These are phyloP conservation scores for Termitomyces sp. DNA, from an alignment of 768 basidiomycete species.

Conservation along the genomic window DNA sequence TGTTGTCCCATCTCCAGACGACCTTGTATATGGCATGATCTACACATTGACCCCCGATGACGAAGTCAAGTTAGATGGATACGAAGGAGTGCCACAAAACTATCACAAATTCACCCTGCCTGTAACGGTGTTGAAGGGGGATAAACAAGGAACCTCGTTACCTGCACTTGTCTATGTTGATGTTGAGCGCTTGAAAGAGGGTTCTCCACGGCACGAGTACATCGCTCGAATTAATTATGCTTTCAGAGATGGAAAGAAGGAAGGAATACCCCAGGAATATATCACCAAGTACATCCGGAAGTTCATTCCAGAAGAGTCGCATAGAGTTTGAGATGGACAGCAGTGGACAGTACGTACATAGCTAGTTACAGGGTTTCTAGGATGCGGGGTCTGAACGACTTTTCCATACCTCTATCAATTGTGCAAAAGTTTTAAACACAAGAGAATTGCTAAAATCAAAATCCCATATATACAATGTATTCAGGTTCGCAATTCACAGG, in stretches of 20 bases:
- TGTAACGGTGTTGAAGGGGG: conserved; percentile 18
- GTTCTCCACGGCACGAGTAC: conserved; percentile 34
- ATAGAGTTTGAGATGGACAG: neutral
- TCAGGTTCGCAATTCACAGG: neutral
- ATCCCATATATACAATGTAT: neutral
- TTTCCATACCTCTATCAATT: neutral
- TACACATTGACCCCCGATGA: conserved; percentile 36
- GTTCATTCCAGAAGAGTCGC: conserved; percentile 26
- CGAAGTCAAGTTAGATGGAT: conserved; percentile 36
- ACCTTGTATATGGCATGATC: conserved; percentile 20
- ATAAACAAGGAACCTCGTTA: conserved; percentile 7
- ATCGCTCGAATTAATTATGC: conserved; percentile 40
- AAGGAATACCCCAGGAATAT: conserved; percentile 35
- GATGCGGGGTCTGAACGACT: neutral
- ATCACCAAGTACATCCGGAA: conserved; percentile 38
- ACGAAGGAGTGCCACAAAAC: conserved; percentile 29
- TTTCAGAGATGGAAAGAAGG: conserved; percentile 32
- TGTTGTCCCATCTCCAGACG: conserved; percentile 31
- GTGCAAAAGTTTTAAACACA: neutral
- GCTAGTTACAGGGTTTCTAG: neutral
- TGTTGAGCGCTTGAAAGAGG: conserved; percentile 21
- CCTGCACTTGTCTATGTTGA: conserved; percentile 38
- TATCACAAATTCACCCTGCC: conserved; percentile 31
- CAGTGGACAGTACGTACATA: neutral
- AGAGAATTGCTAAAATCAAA: neutral